Evolutionary conservation across 441 rosid species (phyloP).

Genomic region (Sinapis alba): DNA sequence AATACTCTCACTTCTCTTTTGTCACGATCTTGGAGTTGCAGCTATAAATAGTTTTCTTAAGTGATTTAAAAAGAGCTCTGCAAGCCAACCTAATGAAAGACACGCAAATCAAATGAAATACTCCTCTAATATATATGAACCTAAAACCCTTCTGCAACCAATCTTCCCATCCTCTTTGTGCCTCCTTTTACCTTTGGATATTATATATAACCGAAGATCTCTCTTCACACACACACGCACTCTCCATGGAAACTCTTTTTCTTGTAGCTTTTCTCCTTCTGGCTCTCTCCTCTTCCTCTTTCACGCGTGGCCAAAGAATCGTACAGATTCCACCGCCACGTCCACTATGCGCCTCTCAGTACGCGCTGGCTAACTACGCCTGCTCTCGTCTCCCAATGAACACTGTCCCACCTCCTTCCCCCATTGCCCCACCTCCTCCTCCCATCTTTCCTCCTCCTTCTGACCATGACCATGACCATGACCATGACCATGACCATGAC

Average conservation of each 20-base stretch:
- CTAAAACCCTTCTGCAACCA: slow-evolving; percentile 33
- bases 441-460: slow-evolving; percentile 35
- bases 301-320: slow-evolving; percentile 32
- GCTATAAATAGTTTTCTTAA: neutral
- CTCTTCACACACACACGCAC: neutral
- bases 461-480: slow-evolving; percentile 13
- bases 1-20: neutral
- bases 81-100: slow-evolving; percentile 36
- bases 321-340: slow-evolving; percentile 43
- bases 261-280: slow-evolving; percentile 20
- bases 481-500: no score
- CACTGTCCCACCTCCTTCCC: slow-evolving; percentile 21
- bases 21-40: slow-evolving; percentile 29
- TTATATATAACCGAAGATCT: slow-evolving; percentile 16
- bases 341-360: slow-evolving; percentile 61
- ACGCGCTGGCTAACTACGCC: slow-evolving; percentile 54
- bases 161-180: slow-evolving; percentile 27
- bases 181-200: slow-evolving; percentile 26
- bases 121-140: slow-evolving; percentile 10
- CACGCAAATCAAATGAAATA: slow-evolving; percentile 30
- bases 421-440: slow-evolving; percentile 38
- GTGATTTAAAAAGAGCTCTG: slow-evolving; percentile 30
- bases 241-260: slow-evolving; percentile 42
- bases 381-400: slow-evolving; percentile 41
- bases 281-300: slow-evolving; percentile 20